Conservation (phyloP, 1,139 yeast species). For the Suhomyces kunorum region DNA sequence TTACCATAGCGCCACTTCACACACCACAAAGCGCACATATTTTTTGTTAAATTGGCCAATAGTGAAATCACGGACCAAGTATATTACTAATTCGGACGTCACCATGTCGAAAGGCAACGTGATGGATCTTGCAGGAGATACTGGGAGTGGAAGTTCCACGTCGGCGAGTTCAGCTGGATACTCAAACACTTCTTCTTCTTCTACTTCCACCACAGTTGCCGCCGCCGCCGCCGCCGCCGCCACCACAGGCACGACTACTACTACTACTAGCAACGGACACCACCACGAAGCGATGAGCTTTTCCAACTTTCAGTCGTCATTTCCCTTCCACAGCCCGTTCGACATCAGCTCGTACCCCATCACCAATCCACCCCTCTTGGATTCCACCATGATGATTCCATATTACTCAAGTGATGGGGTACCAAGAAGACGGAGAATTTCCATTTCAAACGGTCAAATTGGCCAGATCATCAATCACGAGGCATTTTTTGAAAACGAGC, state of each 20-base stretch:
- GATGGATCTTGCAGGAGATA: constrained; percentile 3
- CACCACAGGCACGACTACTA: constrained; percentile 2
- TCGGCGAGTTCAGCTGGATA: background rate
- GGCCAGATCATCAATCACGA: constrained; percentile 62
- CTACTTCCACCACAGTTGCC: background rate
- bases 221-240: background rate
- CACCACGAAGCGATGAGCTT: constrained; percentile 7
- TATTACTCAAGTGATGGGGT: constrained; percentile 41
- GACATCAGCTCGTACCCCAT: constrained; percentile 55
- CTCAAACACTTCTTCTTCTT: background rate
- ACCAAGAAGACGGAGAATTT: constrained; percentile 60
- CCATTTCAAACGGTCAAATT: constrained; percentile 79
- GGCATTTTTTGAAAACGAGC: constrained; percentile 37
- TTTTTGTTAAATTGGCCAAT: constrained; percentile 3
- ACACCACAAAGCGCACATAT: background rate
- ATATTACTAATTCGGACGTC: constrained; percentile 4
- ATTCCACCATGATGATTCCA: constrained; percentile 50
- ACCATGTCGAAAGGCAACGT: constrained; percentile 4
- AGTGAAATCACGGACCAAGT: background rate
- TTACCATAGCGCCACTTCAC: constrained; percentile 1
- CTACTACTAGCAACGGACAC: constrained; percentile 1
- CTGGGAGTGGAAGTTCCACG: constrained; percentile 2
- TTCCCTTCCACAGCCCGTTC: constrained; percentile 37
- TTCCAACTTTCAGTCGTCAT: constrained; percentile 7
- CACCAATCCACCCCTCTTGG: constrained; percentile 67